Conservation (phyloP, 192 early-diverging fungal species). For the Chytriomyces sp. region DNA sequence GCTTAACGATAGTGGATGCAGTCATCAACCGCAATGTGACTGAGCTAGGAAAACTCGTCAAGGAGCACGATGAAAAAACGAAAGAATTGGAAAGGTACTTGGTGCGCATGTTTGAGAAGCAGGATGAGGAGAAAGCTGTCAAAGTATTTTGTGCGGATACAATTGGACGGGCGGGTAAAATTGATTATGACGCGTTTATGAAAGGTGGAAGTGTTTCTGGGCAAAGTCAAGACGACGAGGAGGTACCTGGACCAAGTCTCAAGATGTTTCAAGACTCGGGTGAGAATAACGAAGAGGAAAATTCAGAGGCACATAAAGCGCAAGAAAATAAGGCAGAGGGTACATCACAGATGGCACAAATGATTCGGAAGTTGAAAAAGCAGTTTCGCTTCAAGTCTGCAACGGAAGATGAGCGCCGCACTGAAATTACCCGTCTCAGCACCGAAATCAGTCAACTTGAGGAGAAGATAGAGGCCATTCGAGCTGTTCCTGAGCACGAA, state of each 20-base stretch:
- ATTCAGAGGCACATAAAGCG: neutral
- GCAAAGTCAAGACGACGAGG: neutral
- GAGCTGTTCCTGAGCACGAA: neutral
- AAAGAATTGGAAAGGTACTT: slow-evolving; percentile 7
- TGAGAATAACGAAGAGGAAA: neutral
- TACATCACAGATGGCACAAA: neutral
- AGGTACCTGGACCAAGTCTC: neutral
- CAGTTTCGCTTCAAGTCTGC: neutral
- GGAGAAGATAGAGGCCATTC: slow-evolving; percentile 3
- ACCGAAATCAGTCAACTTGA: slow-evolving; percentile 11
- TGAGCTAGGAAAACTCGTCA: neutral
- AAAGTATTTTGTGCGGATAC: too few species aligned
- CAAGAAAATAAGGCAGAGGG: neutral
- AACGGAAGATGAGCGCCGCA: neutral
- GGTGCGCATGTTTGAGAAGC: neutral
- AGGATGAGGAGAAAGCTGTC: neutral
- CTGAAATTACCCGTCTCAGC: neutral
- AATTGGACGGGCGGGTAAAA: too few species aligned
- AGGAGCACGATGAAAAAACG: slow-evolving; percentile 14
- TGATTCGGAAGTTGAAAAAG: neutral
- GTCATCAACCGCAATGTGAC: slow-evolving; percentile 13
- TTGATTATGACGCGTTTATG: too few species aligned
- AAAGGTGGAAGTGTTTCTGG: too few species aligned
- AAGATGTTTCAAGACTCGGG: neutral
- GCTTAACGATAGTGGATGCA: slow-evolving; percentile 1